Evolutionary conservation across 2,329 filamentous ascomycete genomes (phyloP).

Genomic region (Dothideomycetes sp.): DNA sequence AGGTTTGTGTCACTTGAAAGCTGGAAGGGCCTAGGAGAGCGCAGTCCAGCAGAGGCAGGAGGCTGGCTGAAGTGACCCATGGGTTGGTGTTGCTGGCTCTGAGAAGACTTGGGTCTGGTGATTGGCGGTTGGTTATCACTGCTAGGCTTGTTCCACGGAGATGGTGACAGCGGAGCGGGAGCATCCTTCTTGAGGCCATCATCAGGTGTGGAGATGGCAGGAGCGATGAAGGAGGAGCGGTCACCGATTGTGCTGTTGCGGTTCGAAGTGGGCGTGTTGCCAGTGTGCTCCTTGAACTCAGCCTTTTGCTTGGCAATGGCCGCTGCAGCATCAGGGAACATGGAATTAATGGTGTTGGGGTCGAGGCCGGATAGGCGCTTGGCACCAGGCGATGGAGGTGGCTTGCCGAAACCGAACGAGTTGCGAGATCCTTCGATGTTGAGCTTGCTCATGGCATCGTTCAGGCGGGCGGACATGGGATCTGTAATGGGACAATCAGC

Average conservation of each 20-base stretch:
- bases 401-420: constrained; percentile 62
- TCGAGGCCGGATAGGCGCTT: constrained; percentile 96
- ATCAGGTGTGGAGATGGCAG: constrained; percentile 61
- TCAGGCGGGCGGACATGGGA: constrained; percentile 92
- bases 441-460: constrained; percentile 92
- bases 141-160: constrained; percentile 60
- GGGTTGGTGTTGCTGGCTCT: constrained; percentile 43
- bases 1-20: constrained; percentile 58
- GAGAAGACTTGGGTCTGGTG: constrained; percentile 64
- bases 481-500: constrained; percentile 58
- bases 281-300: constrained; percentile 91
- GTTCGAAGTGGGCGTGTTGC: constrained; percentile 80
- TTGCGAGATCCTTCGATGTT: constrained; percentile 79
- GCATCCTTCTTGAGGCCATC: constrained; percentile 51
- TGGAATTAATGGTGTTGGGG: constrained; percentile 85
- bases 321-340: constrained; percentile 97
- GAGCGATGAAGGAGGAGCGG: constrained; percentile 61
- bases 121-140: constrained; percentile 42
- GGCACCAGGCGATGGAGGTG: constrained; percentile 62
- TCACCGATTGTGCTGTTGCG: constrained; percentile 80
- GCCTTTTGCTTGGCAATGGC: constrained; percentile 98
- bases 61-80: constrained; percentile 96
- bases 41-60: constrained; percentile 61
- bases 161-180: constrained; percentile 55
- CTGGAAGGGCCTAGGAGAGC: constrained; percentile 65